Conservation (phyloP, 306 rosid species). For the Prinsepia uniflora region DNA sequence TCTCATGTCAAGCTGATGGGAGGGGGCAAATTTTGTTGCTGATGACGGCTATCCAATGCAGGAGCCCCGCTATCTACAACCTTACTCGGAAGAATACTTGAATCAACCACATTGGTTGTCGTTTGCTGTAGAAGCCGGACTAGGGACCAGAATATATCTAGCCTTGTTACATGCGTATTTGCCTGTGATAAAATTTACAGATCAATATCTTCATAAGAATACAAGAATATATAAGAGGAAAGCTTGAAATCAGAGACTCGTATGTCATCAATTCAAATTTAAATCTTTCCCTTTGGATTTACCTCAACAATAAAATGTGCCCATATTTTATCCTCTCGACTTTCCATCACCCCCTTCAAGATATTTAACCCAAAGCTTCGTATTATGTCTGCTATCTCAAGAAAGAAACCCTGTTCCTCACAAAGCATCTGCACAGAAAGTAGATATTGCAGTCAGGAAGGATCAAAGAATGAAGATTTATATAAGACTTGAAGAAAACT, state of each 20-base stretch:
- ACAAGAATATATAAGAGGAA: not conserved
- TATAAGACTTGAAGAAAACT: conserved; percentile 6
- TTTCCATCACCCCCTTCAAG: conserved; percentile 75
- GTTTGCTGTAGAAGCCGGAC: conserved; percentile 58
- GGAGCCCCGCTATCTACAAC: conserved; percentile 27
- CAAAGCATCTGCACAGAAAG: conserved; percentile 61
- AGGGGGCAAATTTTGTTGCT: conserved; percentile 30
- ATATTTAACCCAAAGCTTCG: conserved; percentile 65
- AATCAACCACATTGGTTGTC: conserved; percentile 31
- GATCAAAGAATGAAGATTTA: not conserved
- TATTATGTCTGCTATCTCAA: conserved; percentile 68
- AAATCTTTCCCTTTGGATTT: conserved; percentile 15
- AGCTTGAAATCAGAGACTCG: too few species aligned
- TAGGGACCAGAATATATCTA: conserved; percentile 69
- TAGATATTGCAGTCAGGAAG: conserved; percentile 12
- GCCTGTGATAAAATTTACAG: conserved; percentile 40
- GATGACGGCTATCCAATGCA: conserved; percentile 31
- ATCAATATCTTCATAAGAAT: not conserved
- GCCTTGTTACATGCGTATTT: conserved; percentile 55
- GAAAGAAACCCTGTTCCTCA: conserved; percentile 67
- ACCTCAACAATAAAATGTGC: conserved; percentile 78
- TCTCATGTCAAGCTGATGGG: conserved; percentile 40
- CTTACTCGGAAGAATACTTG: conserved; percentile 31
- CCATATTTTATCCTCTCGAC: conserved; percentile 65
- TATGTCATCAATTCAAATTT: not conserved